Base-by-base conservation (phyloP, 1,284 basidiomycete genomes). In the Ustilago lituana region DNA sequence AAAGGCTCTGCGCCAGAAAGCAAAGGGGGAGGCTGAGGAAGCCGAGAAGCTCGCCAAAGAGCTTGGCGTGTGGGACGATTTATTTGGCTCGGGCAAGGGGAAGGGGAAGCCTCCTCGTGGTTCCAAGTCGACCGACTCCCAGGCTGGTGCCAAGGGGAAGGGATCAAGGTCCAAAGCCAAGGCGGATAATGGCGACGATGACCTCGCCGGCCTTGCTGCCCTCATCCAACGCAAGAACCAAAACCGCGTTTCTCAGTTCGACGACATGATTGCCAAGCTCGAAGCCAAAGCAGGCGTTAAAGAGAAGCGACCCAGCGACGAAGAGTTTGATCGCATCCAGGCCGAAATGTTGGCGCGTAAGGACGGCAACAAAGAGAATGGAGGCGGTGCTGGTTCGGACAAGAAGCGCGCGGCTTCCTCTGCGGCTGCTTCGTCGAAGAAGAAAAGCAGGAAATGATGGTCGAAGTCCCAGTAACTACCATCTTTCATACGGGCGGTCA, bases 21-120 rank as follows among this genome's bases (percentile, higher is more conserved):
- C 78, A 1, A 19, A 62, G 35, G 49, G 63, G 1, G 78, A 80
- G 46, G 76, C 76, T 5, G 51, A 31, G 2, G 73, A 80, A 36
- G 77, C 77, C 3, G 76, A 78, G 36, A 72, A 71, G 37, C 62
- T 77, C 10, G 78, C 78, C 5, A 68, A 67, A 22, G 74, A 78
- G 62, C 61, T 82, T 10, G 79, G 80, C 40, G 78, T 82, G 1
- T 81, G 74, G 72, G 80, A 82, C 38, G 70, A 78, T 23, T 50
- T 82, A 2, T 82, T 77, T 23, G 79, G 79, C 19, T 54, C 49
- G 2, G 60, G 51, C 14, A 54, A 60, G 38, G 56, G 39, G 14
- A 74, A 68, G 32, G 58, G 44, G 1, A 75, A 72, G 46, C 46
- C 50, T 27, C 53, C 37, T 10, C 50, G 47, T 5, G 45, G 17